Evolutionary conservation across 164 flowering plant species (phyloP), one percentile per base, ranked within the genome.

Genomic region (Aristolochia contorta): DNA sequence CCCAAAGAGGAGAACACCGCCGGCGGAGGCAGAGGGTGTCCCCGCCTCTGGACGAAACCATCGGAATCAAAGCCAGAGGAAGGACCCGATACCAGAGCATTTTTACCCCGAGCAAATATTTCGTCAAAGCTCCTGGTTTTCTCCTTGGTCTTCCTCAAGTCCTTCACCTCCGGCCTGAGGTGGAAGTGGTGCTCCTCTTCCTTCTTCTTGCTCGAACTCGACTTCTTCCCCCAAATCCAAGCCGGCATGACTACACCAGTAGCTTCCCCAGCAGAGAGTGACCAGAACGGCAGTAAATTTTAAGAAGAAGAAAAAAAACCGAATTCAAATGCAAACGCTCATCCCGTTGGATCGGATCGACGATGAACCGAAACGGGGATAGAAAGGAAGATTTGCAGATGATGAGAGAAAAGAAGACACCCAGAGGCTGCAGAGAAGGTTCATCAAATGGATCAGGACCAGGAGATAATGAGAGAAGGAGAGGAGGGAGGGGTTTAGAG

Each of bases 11-110:
- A 65, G 22, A 77, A 66, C 18, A 23, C 55, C 19, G 82, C 69
- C 1, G 92, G 96, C 18, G 69, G 73, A 33, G 96, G 98, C 61
- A 91, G 69, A 2, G 96, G 98, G 68, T 71, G 84, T 0, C 82
- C 75, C 53, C 61, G 72, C 66, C 60, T 78, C 67, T 79, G 76
- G 30, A 77, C 66, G 8, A 53, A 48, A 4, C 58, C 65, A 65
- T 79, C 83, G 20, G 86, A 83, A 56, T 84, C 89, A 32, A 82
- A 83, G 6, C 84, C 77, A 15, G 53, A 65, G 45, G 16, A 78
- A 63, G 81, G 77, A 45, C 83, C 52, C 47, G 30, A 27, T 8
- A 43, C 16, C 13, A 15, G 16, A 51, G 64, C 58, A 55, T 27
- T 27, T 21, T 55, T 51, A 45, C n/a, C 51, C 25, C 58, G 57